Conservation (phyloP, 2,329 filamentous ascomycete species). For the Dryadomyces quercivorus region DNA sequence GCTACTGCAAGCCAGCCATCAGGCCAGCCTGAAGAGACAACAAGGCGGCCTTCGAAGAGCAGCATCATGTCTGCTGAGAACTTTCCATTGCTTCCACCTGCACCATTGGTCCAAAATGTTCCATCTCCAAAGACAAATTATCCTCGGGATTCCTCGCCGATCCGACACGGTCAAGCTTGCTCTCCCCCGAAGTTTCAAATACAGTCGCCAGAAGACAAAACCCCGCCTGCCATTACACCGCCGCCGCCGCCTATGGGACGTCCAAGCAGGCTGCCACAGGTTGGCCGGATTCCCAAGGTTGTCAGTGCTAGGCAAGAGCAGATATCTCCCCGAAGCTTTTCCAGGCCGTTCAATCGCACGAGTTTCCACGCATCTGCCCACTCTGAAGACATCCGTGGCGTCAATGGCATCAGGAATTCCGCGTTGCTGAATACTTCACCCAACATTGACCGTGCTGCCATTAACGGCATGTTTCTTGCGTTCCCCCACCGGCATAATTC, state of each 20-base stretch:
- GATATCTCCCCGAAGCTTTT: constrained; percentile 69
- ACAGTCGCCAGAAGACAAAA: not conserved
- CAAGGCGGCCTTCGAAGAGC: not conserved
- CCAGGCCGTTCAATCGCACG: constrained; percentile 59
- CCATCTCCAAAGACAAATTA: too few species aligned
- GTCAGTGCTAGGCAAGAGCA: constrained; percentile 55
- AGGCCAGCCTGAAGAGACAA: not conserved
- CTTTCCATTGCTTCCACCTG: not conserved
- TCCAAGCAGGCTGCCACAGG: constrained; percentile 60
- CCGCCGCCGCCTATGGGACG: constrained; percentile 13
- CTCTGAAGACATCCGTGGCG: constrained; percentile 17
- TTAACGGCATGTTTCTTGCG: constrained; percentile 53
- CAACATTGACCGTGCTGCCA: constrained; percentile 24
- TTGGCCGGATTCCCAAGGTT: constrained; percentile 78
- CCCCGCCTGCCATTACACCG: not conserved
- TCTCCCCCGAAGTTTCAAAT: not conserved
- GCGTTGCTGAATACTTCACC: constrained; percentile 26
- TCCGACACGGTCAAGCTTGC: not conserved
- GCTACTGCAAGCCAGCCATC: constrained; percentile 15
- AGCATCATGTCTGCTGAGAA: not conserved
- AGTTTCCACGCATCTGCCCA: constrained; percentile 30
- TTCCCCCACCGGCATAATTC: constrained; percentile 67
- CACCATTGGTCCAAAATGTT: not conserved
- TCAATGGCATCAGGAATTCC: constrained; percentile 13
- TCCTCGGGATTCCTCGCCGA: not conserved